Base-by-base conservation (phyloP, 768 basidiomycete species). In the Pisolithus tinctorius region DNA sequence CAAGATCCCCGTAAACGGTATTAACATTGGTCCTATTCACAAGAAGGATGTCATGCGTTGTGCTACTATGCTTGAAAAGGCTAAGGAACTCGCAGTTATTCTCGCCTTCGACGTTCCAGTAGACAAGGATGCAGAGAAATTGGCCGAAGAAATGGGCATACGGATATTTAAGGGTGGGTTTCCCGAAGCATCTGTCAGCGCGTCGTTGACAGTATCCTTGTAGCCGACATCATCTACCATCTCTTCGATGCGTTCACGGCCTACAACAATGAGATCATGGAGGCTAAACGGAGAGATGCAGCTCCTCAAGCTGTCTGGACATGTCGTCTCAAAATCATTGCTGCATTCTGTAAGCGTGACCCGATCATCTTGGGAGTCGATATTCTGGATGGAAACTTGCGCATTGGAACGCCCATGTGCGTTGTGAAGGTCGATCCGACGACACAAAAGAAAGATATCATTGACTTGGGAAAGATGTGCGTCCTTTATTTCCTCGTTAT, bases 171-270 rank as follows among this genome's bases (percentile, higher is more conserved):
- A 86, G 74, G 94, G 95, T 94, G 54, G 42, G 53, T 36, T 7
- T 9, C 13, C 14, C 31, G 20, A 47, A 11, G 29, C 1, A 27
- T n/a, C 23, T 43, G 26, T 48, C 17, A 17, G 11, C n/a, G 17
- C 30, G 13, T 6, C 11, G 16, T 25, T n/a, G 30, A 55, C 58
- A 13, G 52, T 37, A 6, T 7, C 9, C 6, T 2, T 55, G 26
- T 65, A 97, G 95, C 95, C 55, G 93, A 96, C 68, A 97, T 98
- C 65, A 98, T 99, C 60, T 99, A 99, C 69, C 95, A 97, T 66
- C 72, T 99, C 42, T 97, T 98, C 65, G 94, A 98, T 63, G 82
- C 92, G 14, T 98, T 98, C 74, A 96, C 84, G 40, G 88, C 84
- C 1, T 98, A 98, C 70, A 95, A 95, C 64, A 78, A 79, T 53